Evolutionary conservation across 2,329 filamentous ascomycete genomes (phyloP), one percentile per base, ranked within the genome.

Genomic region (Neocucurbitaria cava): DNA sequence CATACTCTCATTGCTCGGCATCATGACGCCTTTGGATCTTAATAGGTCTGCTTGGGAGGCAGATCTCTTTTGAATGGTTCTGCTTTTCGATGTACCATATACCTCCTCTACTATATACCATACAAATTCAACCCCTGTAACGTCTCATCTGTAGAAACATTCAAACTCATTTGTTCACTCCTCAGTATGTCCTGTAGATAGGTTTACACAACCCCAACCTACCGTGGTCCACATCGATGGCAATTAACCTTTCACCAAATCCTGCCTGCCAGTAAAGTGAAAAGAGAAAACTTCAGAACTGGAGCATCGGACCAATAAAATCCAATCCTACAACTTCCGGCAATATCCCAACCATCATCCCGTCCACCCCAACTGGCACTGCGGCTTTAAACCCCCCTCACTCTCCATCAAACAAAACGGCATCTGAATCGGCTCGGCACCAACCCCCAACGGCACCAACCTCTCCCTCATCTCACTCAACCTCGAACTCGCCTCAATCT

Each of bases 391-490:
- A 15, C 41, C 41, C 35, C 54, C 56, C 39, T 79, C 79, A 52
- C 83, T 81, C 62, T 81, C 82, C 80, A 89, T 86, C 26, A 85
- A 85, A 74, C 90, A 92, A 75, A 83, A 91, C 20, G 85, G 81
- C 89, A 91, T 90, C 72, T 90, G 85, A 24, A 93, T 83, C 4
- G 87, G 85, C 52, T 83, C 82, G 0, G 88, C 87, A 17, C 76
- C 71, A 18, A 95, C 82, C 0, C 90, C 90, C 49, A 85, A 81
- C 3, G 82, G 83, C 23, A 94, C 83, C 79, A 96, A 79, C 33
- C 90, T 80, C 81, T 95, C 90, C 46, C 91, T 83, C 82, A 91
- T 86, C 78, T 92, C 89, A 42, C 85, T 85, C 69, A 96, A 76
- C 45, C 92, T 79, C 11, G 88, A 88, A 39, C 83, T 83, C 9